phyloP scores from a whole-genome alignment of 192 early-diverging fungal genomes.

The Lunasporangiospora selenospora region DNA sequence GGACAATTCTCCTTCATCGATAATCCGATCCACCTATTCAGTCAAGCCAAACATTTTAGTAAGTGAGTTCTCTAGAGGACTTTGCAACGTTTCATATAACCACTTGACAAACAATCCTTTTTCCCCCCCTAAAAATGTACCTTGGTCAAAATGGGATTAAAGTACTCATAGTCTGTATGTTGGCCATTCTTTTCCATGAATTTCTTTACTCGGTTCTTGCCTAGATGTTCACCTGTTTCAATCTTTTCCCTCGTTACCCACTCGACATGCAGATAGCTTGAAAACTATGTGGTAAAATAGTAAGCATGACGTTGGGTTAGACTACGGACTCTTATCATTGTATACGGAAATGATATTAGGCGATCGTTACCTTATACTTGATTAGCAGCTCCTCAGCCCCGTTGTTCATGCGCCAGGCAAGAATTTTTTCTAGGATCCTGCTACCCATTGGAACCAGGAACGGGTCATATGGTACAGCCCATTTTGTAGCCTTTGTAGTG shows the following conservation, averaged over 20 bases:
- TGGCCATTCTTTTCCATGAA: conserved; percentile 72
- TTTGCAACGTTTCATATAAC: background rate
- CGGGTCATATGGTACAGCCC: conserved; percentile 54
- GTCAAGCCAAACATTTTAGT: too few species aligned
- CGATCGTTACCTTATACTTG: conserved; percentile 83
- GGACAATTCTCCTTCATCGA: conserved; percentile 81
- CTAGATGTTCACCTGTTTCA: conserved; percentile 59
- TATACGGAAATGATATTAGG: too few species aligned
- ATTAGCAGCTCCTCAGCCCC: conserved; percentile 71
- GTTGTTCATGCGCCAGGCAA: conserved; percentile 55
- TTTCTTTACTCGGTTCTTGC: conserved; percentile 75
- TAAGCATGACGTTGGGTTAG: too few species aligned
- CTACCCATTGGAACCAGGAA: conserved; percentile 63
- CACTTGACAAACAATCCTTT: conserved; percentile 12
- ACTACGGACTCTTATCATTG: too few species aligned
- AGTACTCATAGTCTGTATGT: conserved; percentile 61
- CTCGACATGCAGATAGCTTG: conserved; percentile 75
- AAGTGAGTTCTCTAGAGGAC: background rate
- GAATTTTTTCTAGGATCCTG: conserved; percentile 58
- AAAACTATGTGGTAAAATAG: too few species aligned
- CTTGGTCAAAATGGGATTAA: conserved; percentile 71
- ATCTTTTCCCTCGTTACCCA: conserved; percentile 66
- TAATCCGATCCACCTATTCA: conserved; percentile 74
- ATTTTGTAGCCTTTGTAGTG: conserved; percentile 30
- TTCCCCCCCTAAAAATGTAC: too few species aligned